Conservation (phyloP, 139 green algal genomes). For the Chlorella sp. region DNA sequence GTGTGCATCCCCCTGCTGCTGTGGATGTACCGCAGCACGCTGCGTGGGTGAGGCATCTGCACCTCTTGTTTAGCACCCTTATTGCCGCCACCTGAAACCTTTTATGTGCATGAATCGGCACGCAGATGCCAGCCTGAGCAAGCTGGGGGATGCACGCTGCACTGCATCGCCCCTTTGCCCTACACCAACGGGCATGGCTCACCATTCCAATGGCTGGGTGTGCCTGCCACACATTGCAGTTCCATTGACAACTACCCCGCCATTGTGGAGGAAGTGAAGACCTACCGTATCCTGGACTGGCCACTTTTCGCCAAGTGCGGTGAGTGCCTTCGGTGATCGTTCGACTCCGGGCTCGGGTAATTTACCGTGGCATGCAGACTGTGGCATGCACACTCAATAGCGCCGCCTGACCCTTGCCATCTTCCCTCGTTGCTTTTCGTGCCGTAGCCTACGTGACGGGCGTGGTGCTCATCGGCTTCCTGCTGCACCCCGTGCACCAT, state of each 20-base stretch:
- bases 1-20: slow-evolving; percentile 37
- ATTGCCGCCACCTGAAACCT: no score
- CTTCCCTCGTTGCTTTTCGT: no score
- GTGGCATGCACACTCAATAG: no score
- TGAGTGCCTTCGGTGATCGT: slow-evolving; percentile 8
- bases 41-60: slow-evolving; percentile 24
- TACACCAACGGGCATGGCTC: no score
- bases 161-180: no score
- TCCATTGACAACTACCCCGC: neutral
- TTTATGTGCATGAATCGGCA: no score
- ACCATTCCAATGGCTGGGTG: neutral
- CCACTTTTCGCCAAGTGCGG: slow-evolving; percentile 44
- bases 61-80: no score
- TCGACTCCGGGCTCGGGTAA: no score
- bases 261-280: slow-evolving; percentile 36
- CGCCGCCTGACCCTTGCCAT: no score
- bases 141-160: no score
- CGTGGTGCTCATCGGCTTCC: slow-evolving; percentile 62
- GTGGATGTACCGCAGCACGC: slow-evolving; percentile 32
- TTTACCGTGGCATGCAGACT: no score
- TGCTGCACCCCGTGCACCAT: slow-evolving; percentile 69
- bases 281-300: slow-evolving; percentile 49
- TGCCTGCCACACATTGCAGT: neutral
- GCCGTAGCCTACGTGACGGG: slow-evolving; percentile 54
- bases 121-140: no score